Base-by-base conservation (phyloP, 2,329 filamentous ascomycete species). In the Beauveria sp. region DNA sequence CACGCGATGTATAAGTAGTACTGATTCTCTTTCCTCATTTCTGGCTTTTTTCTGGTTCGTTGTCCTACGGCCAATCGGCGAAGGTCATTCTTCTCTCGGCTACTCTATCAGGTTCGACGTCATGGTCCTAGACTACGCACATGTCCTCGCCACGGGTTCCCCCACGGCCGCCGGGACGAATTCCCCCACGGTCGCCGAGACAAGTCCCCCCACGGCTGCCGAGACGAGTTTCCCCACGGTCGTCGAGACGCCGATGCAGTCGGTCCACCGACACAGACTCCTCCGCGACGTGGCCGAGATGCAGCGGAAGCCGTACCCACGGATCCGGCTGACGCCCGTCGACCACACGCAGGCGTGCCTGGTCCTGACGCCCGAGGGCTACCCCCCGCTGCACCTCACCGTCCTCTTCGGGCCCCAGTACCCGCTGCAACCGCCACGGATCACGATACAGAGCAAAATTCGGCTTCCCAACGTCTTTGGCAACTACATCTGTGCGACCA, bases 281-380 rank as follows among this genome's bases (percentile, higher is more conserved):
- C 66, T 81, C 16, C 69, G 70, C 26, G 79, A 82, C 59, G 76
- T 82, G 34, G 71, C 73, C 12, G 79, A 82, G 65, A 69, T 82
- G 18, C 70, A 77, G 50, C 68, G 70, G 26, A 68, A 76, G 48
- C 79, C 79, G 0, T 81, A 81, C 64, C 78, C 78, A 2, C 79
- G 78, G 50, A 76, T 81, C 62, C 61, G 64, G n/a, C 66, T 81
- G 1, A 69, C 76, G 63, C 64, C 75, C 1, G 46, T 69, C n/a
- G 75, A 77, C 26, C 58, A 80, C 40, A 67, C 65, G 1, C 51
- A 64, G 2, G 75, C 74, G 5, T 82, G 80, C 52, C 70, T 82
- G 1, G 65, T 82, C 22, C 72, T 83, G 1, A 74, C 71, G 0
- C 74, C 79, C 1, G 70, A 75, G 1, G 65, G 69, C 3, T 75